Base-by-base conservation (phyloP, 2,329 filamentous ascomycete species). In the Fusarium luffae region DNA sequence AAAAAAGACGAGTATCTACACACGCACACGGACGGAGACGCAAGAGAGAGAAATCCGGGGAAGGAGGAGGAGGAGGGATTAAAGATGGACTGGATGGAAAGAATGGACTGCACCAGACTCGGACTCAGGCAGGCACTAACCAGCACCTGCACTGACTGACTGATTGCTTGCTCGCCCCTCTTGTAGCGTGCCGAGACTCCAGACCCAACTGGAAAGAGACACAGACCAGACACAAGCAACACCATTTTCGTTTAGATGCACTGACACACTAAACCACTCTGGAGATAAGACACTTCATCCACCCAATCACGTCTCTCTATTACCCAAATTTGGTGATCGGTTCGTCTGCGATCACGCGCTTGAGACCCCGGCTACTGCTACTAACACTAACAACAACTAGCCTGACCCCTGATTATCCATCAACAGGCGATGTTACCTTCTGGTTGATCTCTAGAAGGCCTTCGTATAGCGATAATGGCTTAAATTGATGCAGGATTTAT, bases 21-120 rank as follows among this genome's bases (percentile, higher is more conserved):
- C 59, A 64, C 48, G 46, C 32, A 52, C 49, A 42, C 49, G 32
- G 49, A 52, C 23, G 49, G 49, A 54, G 43, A 46, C 59, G 25
- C 42, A 54, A 59, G 60, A 51, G 32, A 49, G 51, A 21, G 37
- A 41, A 66, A 54, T 61, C 62, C 43, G 60, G 62, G 63, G 43
- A 54, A 66, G 40, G 32, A 47, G 32, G 52, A 47, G 32, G 52
- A 48, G 54, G 58, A 70, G 69, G 69, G 60, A 74, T 71, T 67
- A 70, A 61, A 55, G 59, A 37, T 37, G 34, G 34, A 32, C 3
- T 14, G 30, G 30, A 37, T 37, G 18, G 34, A 62, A 63, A 59
- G 43, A 57, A 63, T 44, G 43, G 59, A 63, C 52, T 51, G 59
- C 28, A 57, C 42, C 34, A 40, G 47, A 34, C 23, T 40, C 34